Percentiles rank a stretch among this genome's conserved stretches.
Evolutionary conservation across 139 green algal genomes (phyloP).

Genomic region (Bryopsis sp.): DNA sequence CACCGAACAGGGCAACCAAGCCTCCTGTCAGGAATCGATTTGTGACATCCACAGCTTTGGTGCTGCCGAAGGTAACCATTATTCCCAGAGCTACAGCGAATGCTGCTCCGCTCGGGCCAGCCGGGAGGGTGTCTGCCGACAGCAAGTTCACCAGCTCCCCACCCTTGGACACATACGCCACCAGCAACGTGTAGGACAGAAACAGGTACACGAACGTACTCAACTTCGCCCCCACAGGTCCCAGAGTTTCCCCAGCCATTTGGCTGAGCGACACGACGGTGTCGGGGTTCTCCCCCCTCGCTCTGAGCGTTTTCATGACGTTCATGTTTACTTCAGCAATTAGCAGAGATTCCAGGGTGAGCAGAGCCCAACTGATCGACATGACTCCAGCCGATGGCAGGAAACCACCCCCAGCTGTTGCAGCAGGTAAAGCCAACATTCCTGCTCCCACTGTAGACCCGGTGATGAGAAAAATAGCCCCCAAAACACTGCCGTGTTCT

Average conservation of each 20-base stretch:
- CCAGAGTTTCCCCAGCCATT: constrained; percentile 52
- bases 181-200: constrained; percentile 50
- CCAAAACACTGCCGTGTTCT: too few species aligned
- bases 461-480: constrained; percentile 48
- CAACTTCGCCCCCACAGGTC: constrained; percentile 22
- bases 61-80: constrained; percentile 30
- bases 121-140: constrained; percentile 7
- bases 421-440: constrained; percentile 35
- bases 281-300: neutral
- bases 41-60: constrained; percentile 20
- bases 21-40: constrained; percentile 28
- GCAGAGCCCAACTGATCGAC: constrained; percentile 43
- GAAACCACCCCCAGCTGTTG: constrained; percentile 31
- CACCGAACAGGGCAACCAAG: constrained; percentile 32
- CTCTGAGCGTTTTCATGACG: constrained; percentile 8
- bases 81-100: constrained; percentile 20
- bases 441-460: constrained; percentile 51
- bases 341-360: constrained; percentile 47
- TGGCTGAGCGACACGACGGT: constrained; percentile 39
- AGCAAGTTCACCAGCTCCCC: constrained; percentile 30
- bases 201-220: constrained; percentile 42
- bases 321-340: constrained; percentile 62
- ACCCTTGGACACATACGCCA: constrained; percentile 55
- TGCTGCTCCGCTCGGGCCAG: neutral
- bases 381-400: constrained; percentile 44